Percentiles rank a stretch among this genome's conserved stretches.
These are phyloP conservation scores for Fraxinus dipetala DNA, from an alignment of 305 asterid genomes.

Conservation along the genomic window DNA sequence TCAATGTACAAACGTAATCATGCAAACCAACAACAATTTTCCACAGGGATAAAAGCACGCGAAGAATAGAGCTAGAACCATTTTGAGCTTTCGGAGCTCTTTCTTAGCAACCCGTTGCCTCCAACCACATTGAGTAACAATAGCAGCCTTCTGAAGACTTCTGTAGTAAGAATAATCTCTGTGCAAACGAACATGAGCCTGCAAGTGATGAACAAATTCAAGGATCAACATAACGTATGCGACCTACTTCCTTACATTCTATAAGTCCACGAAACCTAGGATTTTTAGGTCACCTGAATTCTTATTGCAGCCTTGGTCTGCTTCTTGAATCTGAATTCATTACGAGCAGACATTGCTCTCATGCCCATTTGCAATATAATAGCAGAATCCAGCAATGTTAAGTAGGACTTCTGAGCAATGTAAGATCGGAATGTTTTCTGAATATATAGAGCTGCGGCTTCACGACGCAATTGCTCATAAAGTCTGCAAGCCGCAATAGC, in stretches of 20 bases:
- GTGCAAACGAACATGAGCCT: slow-evolving; percentile 79
- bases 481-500: slow-evolving; percentile 84
- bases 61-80: slow-evolving; percentile 53
- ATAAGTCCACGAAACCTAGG: slow-evolving; percentile 17
- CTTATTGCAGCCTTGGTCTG: slow-evolving; percentile 88
- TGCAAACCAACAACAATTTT: slow-evolving; percentile 20
- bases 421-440: slow-evolving; percentile 85
- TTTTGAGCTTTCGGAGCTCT: slow-evolving; percentile 87
- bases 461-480: slow-evolving; percentile 79
- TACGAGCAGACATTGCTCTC: slow-evolving; percentile 88
- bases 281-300: slow-evolving; percentile 64
- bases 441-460: slow-evolving; percentile 82
- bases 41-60: slow-evolving; percentile 24
- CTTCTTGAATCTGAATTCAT: slow-evolving; percentile 76
- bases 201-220: slow-evolving; percentile 22
- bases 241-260: slow-evolving; percentile 14
- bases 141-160: slow-evolving; percentile 76
- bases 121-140: slow-evolving; percentile 95
- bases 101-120: slow-evolving; percentile 81
- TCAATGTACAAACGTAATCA: slow-evolving; percentile 22
- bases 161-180: slow-evolving; percentile 62
- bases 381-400: slow-evolving; percentile 57
- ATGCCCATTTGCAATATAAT: slow-evolving; percentile 79
- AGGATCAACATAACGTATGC: slow-evolving; percentile 12
- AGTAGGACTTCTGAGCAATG: slow-evolving; percentile 61